Evolutionary conservation across 2,329 filamentous ascomycete genomes (phyloP).

Genomic region (Penicillium sp.): DNA sequence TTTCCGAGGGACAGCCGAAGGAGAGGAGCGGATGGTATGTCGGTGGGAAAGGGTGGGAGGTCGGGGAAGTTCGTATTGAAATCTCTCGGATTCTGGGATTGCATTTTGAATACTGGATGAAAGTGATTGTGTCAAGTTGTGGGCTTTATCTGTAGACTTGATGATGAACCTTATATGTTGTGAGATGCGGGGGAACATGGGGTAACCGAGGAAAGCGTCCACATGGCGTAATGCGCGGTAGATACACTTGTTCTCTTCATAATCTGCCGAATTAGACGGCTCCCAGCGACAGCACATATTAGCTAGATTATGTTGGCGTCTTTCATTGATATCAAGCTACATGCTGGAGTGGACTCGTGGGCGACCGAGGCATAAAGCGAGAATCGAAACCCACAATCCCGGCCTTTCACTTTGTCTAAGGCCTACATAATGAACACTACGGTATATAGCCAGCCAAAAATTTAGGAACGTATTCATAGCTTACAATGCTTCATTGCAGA

Average conservation of each 20-base stretch:
- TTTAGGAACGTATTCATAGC: background rate
- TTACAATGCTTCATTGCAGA: background rate
- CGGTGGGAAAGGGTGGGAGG: slow-evolving; percentile 43
- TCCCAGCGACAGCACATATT: background rate
- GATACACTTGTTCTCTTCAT: background rate
- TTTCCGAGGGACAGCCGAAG: slow-evolving; percentile 43
- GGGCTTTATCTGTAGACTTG: background rate
- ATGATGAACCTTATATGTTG: background rate
- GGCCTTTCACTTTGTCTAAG: background rate
- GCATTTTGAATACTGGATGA: background rate
- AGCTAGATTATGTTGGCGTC: background rate
- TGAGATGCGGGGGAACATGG: background rate
- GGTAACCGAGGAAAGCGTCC: background rate
- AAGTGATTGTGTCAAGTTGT: background rate
- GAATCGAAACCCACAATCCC: background rate
- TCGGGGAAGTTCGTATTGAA: slow-evolving; percentile 21
- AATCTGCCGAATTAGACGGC: background rate
- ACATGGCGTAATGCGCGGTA: background rate
- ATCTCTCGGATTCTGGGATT: background rate
- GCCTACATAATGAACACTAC: no score
- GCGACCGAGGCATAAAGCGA: background rate
- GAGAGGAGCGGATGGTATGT: slow-evolving; percentile 47
- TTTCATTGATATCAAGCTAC: background rate
- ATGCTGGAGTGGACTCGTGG: no score
- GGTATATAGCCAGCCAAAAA: background rate